Percentiles rank a stretch among this genome's conserved stretches.
Evolutionary conservation across 169 alveolate species (phyloP).

Genomic region (Eimeria mitis): DNA sequence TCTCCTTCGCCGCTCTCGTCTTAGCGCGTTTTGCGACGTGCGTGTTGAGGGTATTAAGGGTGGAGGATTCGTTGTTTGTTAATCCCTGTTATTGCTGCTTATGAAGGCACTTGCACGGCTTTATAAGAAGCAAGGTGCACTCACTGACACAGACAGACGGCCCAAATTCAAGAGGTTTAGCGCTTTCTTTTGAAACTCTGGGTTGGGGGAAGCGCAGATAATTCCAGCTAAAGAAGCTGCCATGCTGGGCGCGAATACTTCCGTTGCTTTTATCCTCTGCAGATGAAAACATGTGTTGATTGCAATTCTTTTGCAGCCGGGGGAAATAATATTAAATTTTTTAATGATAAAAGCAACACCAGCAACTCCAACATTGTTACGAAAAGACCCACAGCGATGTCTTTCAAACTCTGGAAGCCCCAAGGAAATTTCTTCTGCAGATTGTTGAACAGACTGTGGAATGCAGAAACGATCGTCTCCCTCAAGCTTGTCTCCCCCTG

Average conservation of each 20-base stretch:
- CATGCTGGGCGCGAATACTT: conserved; percentile 34
- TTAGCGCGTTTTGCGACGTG: neutral
- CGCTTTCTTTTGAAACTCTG: neutral
- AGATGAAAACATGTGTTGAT: neutral
- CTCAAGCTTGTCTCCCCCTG: conserved; percentile 12
- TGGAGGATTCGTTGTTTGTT: neutral
- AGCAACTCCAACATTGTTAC: neutral
- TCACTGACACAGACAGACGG: neutral
- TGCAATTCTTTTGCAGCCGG: no score
- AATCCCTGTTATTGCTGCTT: neutral
- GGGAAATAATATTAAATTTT: no score
- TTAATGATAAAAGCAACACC: no score
- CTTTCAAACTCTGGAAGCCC: neutral
- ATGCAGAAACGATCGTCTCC: neutral
- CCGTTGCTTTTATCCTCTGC: neutral
- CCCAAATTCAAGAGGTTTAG: neutral
- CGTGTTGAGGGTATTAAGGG: neutral
- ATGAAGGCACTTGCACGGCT: neutral
- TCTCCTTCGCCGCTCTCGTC: conserved; percentile 18
- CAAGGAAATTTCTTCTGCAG: neutral
- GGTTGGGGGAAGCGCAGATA: neutral
- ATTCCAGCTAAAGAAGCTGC: conserved; percentile 8
- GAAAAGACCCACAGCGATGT: neutral
- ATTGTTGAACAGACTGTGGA: neutral
- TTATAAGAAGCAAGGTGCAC: neutral